Percentiles rank a stretch among this genome's conserved stretches.
These are phyloP conservation scores for Oryza brachyantha DNA, from an alignment of 176 grass and related monocot species.

Conservation along the genomic window DNA sequence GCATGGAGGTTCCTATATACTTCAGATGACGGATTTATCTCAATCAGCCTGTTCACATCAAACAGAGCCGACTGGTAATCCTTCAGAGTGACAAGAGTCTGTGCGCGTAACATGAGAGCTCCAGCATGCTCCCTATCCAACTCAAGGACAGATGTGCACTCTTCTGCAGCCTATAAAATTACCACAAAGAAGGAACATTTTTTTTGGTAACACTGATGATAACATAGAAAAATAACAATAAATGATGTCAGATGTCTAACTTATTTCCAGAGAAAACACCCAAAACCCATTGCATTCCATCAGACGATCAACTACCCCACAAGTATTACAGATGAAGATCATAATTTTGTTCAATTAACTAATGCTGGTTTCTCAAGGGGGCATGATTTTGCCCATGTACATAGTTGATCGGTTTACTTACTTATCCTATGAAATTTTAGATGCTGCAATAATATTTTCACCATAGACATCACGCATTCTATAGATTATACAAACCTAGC, in stretches of 20 bases:
- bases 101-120: conserved; percentile 90
- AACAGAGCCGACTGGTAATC: conserved; percentile 97
- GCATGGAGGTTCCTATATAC: conserved; percentile 79
- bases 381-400: neutral
- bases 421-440: neutral
- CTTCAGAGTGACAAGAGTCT: conserved; percentile 88
- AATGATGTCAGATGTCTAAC: no score
- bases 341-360: neutral
- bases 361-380: neutral
- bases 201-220: neutral
- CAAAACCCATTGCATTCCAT: no score
- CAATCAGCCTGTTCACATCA: conserved; percentile 84
- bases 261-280: no score
- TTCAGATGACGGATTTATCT: conserved; percentile 87
- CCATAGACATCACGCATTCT: neutral
- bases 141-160: conserved; percentile 97
- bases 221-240: conserved; percentile 11
- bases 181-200: conserved; percentile 10
- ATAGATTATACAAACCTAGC: neutral
- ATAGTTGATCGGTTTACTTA: neutral
- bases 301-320: no score
- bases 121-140: conserved; percentile 83
- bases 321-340: no score
- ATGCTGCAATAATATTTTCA: neutral
- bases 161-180: conserved; percentile 71